phyloP scores from a whole-genome alignment of 1,284 basidiomycete genomes.

The Amylostereum areolatum region DNA sequence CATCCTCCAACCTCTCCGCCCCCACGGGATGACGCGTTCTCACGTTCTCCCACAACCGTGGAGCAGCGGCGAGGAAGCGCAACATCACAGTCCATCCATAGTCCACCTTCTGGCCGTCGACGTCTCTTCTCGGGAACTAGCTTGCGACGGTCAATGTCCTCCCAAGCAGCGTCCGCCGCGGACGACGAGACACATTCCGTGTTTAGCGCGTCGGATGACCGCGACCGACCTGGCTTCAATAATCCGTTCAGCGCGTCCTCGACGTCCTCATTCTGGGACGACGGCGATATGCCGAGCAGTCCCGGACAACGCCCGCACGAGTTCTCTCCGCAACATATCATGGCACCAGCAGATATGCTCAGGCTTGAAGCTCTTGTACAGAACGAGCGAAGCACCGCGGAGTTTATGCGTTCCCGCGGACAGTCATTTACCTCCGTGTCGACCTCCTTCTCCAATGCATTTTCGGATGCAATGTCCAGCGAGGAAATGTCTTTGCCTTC shows the following conservation, averaged over 20 bases:
- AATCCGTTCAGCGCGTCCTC: no score
- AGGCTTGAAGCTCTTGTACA: slow-evolving; percentile 42
- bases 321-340: slow-evolving; percentile 56
- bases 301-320: slow-evolving; percentile 16
- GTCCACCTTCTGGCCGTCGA: slow-evolving; percentile 21
- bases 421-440: background rate
- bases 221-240: slow-evolving; percentile 12
- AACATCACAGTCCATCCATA: slow-evolving; percentile 2
- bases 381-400: slow-evolving; percentile 26
- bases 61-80: slow-evolving; percentile 3
- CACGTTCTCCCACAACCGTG: background rate
- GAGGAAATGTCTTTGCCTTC: no score
- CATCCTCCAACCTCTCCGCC: background rate
- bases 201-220: slow-evolving; percentile 37
- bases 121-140: slow-evolving; percentile 59
- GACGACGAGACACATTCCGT: slow-evolving; percentile 49
- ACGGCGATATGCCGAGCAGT: slow-evolving; percentile 15
- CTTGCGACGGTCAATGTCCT: slow-evolving; percentile 43
- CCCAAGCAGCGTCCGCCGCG: slow-evolving; percentile 31
- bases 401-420: slow-evolving; percentile 13
- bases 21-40: background rate
- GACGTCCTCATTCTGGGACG: slow-evolving; percentile 50
- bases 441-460: slow-evolving; percentile 7
- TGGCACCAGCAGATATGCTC: slow-evolving; percentile 60
- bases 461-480: no score